Conservation (phyloP, 495 filamentous ascomycete genomes). For the Podospora comata region DNA sequence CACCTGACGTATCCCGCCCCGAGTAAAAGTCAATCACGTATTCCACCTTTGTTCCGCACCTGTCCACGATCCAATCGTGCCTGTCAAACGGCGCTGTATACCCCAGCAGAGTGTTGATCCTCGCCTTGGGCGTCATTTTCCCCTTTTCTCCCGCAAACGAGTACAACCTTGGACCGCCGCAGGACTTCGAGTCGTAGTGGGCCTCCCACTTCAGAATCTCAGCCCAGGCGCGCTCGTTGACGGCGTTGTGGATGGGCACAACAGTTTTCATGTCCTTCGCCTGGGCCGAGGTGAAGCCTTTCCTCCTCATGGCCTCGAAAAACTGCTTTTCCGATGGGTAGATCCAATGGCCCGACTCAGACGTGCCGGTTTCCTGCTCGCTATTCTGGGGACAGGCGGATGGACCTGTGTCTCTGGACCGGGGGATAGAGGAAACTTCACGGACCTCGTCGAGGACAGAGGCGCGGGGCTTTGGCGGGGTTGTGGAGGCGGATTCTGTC, state of each 20-base stretch:
- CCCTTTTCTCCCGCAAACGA: constrained; percentile 72
- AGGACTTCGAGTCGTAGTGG: constrained; percentile 49
- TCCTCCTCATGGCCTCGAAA: constrained; percentile 90
- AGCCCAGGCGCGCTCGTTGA: constrained; percentile 84
- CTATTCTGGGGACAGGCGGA: constrained; percentile 59
- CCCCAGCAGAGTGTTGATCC: constrained; percentile 75
- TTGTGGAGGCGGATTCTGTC: constrained; percentile 28
- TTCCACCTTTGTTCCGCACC: constrained; percentile 84
- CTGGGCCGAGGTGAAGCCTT: constrained; percentile 53
- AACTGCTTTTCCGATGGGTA: constrained; percentile 96
- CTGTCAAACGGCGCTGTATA: constrained; percentile 91
- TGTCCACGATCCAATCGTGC: constrained; percentile 95
- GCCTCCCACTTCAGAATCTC: constrained; percentile 84
- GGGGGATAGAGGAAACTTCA: constrained; percentile 79
- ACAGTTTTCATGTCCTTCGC: constrained; percentile 79
- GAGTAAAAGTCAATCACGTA: constrained; percentile 98
- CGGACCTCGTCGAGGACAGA: constrained; percentile 54
- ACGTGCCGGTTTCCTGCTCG: constrained; percentile 70
- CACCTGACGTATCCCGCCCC: constrained; percentile 59
- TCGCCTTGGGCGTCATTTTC: constrained; percentile 74
- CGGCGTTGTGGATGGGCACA: constrained; percentile 96
- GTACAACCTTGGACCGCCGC: constrained; percentile 77
- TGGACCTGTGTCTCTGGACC: constrained; percentile 51
- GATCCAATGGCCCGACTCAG: constrained; percentile 80
- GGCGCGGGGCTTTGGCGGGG: constrained; percentile 35